Base-by-base conservation (phyloP, 2,329 filamentous ascomycete genomes). In the Arthrobotrys sinensis region DNA sequence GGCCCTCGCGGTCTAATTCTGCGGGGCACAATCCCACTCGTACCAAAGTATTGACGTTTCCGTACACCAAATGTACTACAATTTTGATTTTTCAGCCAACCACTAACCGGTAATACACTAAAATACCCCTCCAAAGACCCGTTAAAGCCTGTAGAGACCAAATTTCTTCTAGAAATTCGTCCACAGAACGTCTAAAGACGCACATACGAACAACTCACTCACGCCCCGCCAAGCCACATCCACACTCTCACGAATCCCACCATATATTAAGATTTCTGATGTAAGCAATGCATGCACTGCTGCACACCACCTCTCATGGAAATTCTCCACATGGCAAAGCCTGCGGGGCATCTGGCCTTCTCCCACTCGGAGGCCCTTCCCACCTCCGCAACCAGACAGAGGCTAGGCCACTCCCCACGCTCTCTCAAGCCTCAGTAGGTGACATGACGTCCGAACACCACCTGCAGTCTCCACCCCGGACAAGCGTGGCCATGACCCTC, bases 271-370 rank as follows among this genome's bases (percentile, higher is more conserved):
- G 24, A 45, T 52, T 55, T 70, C 57, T 66, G 57, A 60, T 75
- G 70, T 68, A 66, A 71, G 57, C 73, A 71, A 45, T 77, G 66
- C 73, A 77, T 66, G 53, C 21, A 46, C 6, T 40, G 60, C 66
- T 78, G 73, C 73, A 78, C 73, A 78, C 73, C 73, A 67, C 53
- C 73, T 65, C 72, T 70, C 65, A 38, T 16, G 12, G 50, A 76
- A 60, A 50, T 67, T 46, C 67, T 78, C 67, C 75, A 78, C 75
- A 72, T 71, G 67, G 67, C 53, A 63, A 67, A 63, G 34, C 53
- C 66, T 68, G 62, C 36, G 46, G 46, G 34, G 67, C 55, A 63
- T 63, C 12, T 45, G 14, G 14, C 52, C 45, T 19, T 62, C 73
- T 70, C 43, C 73, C 72, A 76, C 4, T 77, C 65, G 67, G 75